Percentiles rank a stretch among this genome's conserved stretches.
phyloP scores from a whole-genome alignment of 345 rosid species.

The Eucalyptus shirleyi region DNA sequence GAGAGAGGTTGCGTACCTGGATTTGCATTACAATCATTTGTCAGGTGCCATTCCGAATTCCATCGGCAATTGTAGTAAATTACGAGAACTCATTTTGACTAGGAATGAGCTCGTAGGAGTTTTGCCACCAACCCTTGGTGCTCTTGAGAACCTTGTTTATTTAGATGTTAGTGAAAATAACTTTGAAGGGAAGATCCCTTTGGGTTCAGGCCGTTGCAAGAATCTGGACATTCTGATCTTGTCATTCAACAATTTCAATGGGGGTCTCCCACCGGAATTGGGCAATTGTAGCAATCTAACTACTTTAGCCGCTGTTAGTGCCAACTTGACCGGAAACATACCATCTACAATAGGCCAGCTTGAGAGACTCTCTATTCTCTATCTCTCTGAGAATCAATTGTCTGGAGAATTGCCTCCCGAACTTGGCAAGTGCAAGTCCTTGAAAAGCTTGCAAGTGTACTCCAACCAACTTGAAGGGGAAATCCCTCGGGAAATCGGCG shows the following conservation, averaged over 20 bases:
- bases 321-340: conserved; percentile 45
- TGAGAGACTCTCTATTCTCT: conserved; percentile 20
- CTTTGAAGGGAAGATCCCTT: conserved; percentile 35
- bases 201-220: conserved; percentile 28
- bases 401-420: conserved; percentile 63
- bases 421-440: conserved; percentile 58
- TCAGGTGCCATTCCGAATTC: conserved; percentile 61
- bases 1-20: conserved; percentile 16
- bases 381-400: conserved; percentile 52
- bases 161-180: conserved; percentile 24
- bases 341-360: conserved; percentile 58
- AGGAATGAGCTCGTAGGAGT: conserved; percentile 39
- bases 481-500: conserved; percentile 52
- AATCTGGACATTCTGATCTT: conserved; percentile 30
- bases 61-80: conserved; percentile 39
- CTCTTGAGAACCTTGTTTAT: conserved; percentile 37
- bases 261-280: conserved; percentile 46
- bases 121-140: conserved; percentile 42
- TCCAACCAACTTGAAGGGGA: conserved; percentile 53
- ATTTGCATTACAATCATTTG: conserved; percentile 27
- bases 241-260: conserved; percentile 45
- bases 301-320: conserved; percentile 12
- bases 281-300: conserved; percentile 46
- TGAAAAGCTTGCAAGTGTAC: conserved; percentile 16
- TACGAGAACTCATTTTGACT: conserved; percentile 28